These are phyloP conservation scores for Yamadazyma philogaea DNA, from an alignment of 805 yeast species.

Conservation along the genomic window DNA sequence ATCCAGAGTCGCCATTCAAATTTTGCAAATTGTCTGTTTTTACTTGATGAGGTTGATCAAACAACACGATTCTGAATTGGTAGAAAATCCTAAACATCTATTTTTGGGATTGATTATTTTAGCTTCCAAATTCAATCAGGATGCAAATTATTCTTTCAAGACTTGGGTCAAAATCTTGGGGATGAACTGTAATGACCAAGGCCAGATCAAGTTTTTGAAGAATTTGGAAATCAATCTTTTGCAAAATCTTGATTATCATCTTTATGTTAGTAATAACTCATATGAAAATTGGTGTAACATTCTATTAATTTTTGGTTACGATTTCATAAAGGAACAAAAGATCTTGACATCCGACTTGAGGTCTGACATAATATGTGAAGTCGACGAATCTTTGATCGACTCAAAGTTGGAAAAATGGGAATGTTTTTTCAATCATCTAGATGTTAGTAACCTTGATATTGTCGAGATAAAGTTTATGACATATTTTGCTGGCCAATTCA, in stretches of 20 bases:
- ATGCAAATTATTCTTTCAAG: conserved; percentile 62
- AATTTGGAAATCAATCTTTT: conserved; percentile 54
- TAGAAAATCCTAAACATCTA: conserved; percentile 53
- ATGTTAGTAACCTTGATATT: conserved; percentile 20
- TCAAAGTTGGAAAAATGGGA: conserved; percentile 28
- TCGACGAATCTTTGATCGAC: conserved; percentile 17
- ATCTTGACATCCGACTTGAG: conserved; percentile 18
- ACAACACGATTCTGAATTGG: conserved; percentile 11
- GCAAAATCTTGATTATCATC: conserved; percentile 51
- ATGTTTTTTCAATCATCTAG: conserved; percentile 23
- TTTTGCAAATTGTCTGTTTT: conserved; percentile 64
- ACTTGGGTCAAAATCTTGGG: conserved; percentile 80
- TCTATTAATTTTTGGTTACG: conserved; percentile 41
- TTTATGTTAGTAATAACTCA: conserved; percentile 48
- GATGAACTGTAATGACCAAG: conserved; percentile 21
- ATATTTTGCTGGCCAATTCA: conserved; percentile 29
- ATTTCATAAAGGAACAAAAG: conserved; percentile 36
- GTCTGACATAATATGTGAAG: conserved; percentile 26
- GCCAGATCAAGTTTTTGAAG: conserved; percentile 45
- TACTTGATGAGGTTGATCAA: conserved; percentile 52
- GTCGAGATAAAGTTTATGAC: conserved; percentile 24
- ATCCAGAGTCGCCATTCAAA: conserved; percentile 49
- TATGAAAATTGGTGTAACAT: conserved; percentile 49
- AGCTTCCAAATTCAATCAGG: conserved; percentile 71
- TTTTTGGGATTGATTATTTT: conserved; percentile 67